Base-by-base conservation (phyloP, 1,284 basidiomycete genomes). In the Heliocybe sulcata region DNA sequence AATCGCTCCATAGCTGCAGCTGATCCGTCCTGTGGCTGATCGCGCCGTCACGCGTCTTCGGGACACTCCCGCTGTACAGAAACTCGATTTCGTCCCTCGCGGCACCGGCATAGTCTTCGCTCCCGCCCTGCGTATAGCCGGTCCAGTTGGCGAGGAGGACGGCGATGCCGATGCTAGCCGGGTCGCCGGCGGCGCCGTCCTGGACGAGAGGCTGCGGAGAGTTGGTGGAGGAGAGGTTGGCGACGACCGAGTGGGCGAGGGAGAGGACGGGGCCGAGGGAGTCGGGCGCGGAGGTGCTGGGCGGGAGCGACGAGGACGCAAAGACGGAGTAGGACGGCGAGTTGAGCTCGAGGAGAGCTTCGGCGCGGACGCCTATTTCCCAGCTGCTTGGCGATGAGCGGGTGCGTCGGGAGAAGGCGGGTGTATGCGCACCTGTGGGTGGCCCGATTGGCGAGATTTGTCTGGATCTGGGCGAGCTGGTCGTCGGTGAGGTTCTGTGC, bases 301-400 rank as follows among this genome's bases (percentile, higher is more conserved):
- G 76, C 14, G 69, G 71, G 26, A 57, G 66, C 53, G 63, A 68
- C 47, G 51, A 68, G n/a, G 68, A 59, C 26, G 76, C 76, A 61
- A 87, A 81, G 42, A 89, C 84, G 35, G 85, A 85, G 62, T 82
- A 81, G 14, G 71, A 61, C 0, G 85, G 81, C 29, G 83, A 80
- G 61, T 85, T 77, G 58, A 80, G 74, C 66, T 92, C 88, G 52
- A 87, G 72, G 52, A 91, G 76, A 0, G 90, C 82, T 68, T 92
- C 75, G 2, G 84, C 73, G 48, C 82, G 77, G 1, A 89, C 88
- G n/a, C 91, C 91, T 48, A 90, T 76, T 65, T 93, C 90, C 91
- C 91, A 93, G 63, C 87, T 90, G 61, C 38, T 3, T 29, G 22
- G 49, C 35, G n/a, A 31, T 26, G 20, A 27, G 29, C 35, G 26